phyloP scores from a whole-genome alignment of 495 filamentous ascomycete genomes.

The Glarea lozoyensis region DNA sequence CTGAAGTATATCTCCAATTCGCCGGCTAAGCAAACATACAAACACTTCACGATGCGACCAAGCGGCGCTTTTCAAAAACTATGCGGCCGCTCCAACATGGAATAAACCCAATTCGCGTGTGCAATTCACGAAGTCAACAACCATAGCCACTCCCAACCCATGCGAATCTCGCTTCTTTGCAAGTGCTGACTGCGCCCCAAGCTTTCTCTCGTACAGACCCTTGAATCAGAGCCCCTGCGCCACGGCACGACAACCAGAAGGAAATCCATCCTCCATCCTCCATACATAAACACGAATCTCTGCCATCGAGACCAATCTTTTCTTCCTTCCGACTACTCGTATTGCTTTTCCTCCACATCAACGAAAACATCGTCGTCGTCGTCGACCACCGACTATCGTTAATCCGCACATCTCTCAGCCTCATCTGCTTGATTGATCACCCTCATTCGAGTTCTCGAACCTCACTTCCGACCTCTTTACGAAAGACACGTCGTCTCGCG shows the following conservation, averaged over 20 bases:
- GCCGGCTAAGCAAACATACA: too few relatives aligned
- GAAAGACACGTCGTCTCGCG: conserved; percentile 2
- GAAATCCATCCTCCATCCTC: background rate
- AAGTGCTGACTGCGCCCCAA: background rate
- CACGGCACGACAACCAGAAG: too few relatives aligned
- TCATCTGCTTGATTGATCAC: background rate
- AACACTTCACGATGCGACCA: too few relatives aligned
- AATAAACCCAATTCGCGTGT: too few relatives aligned
- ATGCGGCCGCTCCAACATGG: too few relatives aligned
- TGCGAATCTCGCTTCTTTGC: background rate
- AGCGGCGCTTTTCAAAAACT: too few relatives aligned
- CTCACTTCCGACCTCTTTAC: too few relatives aligned
- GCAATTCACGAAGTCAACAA: too few relatives aligned
- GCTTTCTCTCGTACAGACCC: too few relatives aligned
- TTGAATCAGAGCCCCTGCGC: too few relatives aligned
- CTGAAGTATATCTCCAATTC: too few relatives aligned
- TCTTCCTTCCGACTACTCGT: background rate
- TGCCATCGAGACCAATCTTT: background rate
- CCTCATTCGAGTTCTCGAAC: background rate
- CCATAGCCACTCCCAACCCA: too few relatives aligned
- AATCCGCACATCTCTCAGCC: background rate
- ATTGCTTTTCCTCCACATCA: background rate
- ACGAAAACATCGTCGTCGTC: background rate
- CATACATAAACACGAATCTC: conserved; percentile 2
- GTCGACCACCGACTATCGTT: background rate